phyloP scores from a whole-genome alignment of 805 yeast species.

The Sugiyamaella marilandica region DNA sequence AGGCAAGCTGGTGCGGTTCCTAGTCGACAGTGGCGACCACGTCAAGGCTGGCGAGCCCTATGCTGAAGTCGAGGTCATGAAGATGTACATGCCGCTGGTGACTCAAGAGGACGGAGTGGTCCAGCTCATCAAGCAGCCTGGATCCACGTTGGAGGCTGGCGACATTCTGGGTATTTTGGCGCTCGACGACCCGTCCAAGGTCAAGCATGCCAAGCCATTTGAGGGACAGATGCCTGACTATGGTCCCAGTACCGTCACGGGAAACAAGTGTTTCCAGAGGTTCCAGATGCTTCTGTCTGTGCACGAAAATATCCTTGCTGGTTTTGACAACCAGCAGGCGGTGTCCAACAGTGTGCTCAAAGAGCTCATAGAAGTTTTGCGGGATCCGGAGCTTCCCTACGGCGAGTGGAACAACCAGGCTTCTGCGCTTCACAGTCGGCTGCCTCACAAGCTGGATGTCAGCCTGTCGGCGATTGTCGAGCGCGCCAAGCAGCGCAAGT shows the following conservation, averaged over 20 bases:
- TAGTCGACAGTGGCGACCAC: constrained; percentile 95
- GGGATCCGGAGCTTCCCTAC: constrained; percentile 80
- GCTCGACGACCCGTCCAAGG: constrained; percentile 94
- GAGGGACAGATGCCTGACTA: constrained; percentile 89
- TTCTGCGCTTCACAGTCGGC: constrained; percentile 88
- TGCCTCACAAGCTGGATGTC: constrained; percentile 73
- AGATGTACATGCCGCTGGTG: constrained; percentile 97
- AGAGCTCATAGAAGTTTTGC: constrained; percentile 64
- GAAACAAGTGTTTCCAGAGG: constrained; percentile 77
- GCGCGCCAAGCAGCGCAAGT: constrained; percentile 57
- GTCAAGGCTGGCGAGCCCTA: constrained; percentile 85
- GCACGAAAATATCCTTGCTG: constrained; percentile 74
- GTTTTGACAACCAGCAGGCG: constrained; percentile 86
- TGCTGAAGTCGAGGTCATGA: constrained; percentile 99
- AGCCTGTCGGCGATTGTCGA: constrained; percentile 61
- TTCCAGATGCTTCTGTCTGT: constrained; percentile 56
- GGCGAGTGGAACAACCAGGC: constrained; percentile 84
- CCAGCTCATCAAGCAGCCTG: constrained; percentile 94
- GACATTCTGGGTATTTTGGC: constrained; percentile 93
- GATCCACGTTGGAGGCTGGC: constrained; percentile 95
- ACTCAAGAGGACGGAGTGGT: constrained; percentile 92
- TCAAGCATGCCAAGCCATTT: constrained; percentile 91
- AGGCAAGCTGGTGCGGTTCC: constrained; percentile 89
- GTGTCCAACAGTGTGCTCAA: constrained; percentile 81
- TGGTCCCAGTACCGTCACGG: constrained; percentile 78